Conservation (phyloP, 2,329 filamentous ascomycete species). For the Emmonsia crescens region DNA sequence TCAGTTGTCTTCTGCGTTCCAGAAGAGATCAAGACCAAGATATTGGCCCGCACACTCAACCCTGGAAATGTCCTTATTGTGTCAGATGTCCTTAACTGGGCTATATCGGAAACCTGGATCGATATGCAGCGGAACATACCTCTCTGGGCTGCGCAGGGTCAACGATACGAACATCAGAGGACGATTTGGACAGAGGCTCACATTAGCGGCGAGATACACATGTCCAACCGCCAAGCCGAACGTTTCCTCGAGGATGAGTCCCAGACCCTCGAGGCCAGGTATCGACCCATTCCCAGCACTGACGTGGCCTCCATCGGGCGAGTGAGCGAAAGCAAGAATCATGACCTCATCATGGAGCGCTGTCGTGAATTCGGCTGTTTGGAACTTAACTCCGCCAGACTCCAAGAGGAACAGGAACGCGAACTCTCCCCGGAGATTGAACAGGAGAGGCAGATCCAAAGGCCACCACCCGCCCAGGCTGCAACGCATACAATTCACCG, state of each 20-base stretch:
- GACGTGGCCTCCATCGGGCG: constrained; percentile 11
- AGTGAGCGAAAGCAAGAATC: background rate
- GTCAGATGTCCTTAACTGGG: constrained; percentile 48
- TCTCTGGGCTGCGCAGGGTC: constrained; percentile 50
- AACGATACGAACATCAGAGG: background rate
- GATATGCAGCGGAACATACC: constrained; percentile 42
- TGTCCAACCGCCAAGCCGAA: constrained; percentile 26
- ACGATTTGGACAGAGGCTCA: constrained; percentile 6
- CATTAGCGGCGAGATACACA: constrained; percentile 26
- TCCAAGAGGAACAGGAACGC: constrained; percentile 60
- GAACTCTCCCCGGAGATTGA: constrained; percentile 51
- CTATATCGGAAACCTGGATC: constrained; percentile 44
- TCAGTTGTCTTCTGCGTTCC: constrained; percentile 50
- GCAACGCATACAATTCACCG: constrained; percentile 32
- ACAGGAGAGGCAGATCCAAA: constrained; percentile 46
- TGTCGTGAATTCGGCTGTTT: constrained; percentile 26
- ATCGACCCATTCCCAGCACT: constrained; percentile 13
- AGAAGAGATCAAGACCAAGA: constrained; percentile 46
- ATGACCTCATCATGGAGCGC: background rate
- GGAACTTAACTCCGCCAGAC: constrained; percentile 20
- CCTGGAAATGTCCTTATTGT: constrained; percentile 28
- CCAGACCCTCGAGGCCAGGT: constrained; percentile 3
- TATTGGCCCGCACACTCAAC: constrained; percentile 26
- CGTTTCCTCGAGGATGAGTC: constrained; percentile 1
- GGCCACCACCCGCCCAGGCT: constrained; percentile 33